Evolutionary conservation across 805 yeast species (phyloP), one percentile per base, ranked within the genome.

Genomic region (Ogataea salicorniae): DNA sequence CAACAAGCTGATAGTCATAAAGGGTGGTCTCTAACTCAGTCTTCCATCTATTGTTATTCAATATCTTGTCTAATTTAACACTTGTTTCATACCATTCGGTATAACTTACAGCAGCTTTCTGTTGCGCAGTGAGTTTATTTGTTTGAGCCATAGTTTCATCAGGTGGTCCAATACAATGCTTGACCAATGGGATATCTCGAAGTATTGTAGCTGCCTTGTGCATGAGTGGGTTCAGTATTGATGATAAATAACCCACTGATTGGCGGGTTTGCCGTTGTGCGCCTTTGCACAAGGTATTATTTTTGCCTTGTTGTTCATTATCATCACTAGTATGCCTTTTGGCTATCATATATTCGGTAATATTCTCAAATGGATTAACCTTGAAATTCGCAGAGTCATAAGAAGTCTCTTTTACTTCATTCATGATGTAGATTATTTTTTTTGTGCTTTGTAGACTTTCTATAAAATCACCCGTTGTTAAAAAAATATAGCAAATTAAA

Each of bases 11-110:
- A 59, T 80, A 81, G 66, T 94, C 97, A 60, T 89, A 94, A 22
- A 85, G 64, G n/a, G 75, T 72, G 1, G 89, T 79, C 50, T 77
- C 81, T 4, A 72, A 73, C 43, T 73, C 68, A 16, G 68, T 58
- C 59, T 90, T 90, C 99, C 99, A 92, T 15, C 66, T 60, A 45
- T 83, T 80, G 53, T 81, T 78, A 18, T 83, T 81, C 46, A 81
- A 71, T 16, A 86, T 59, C 26, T 70, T 71, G 61, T 92, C 99
- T 26, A 92, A 70, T 49, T 77, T 63, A 22, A 73, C 59, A 7
- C 92, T 81, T 0, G 81, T 73, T 1, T 74, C 76, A 31, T 76
- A 70, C 98, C 98, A 92, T 42, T 79, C 79, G 7, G 69, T 34
- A 43, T 65, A 68, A 2, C 79, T 73, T 3, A 71, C 68, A 0